Conservation (phyloP, 2,329 filamentous ascomycete genomes). For the Fusarium sp. region DNA sequence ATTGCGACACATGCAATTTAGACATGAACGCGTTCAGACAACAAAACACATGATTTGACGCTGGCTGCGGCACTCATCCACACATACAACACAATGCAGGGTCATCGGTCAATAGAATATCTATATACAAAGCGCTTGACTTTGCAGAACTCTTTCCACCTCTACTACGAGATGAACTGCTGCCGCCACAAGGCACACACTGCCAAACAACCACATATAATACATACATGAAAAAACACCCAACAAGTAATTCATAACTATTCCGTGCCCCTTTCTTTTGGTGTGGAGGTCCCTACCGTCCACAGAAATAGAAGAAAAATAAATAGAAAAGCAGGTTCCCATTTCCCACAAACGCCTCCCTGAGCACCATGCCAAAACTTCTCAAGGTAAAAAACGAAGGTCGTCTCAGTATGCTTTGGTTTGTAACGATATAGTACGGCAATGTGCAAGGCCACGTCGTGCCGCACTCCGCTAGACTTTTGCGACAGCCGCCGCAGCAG, state of each 20-base stretch:
- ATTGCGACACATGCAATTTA: neutral
- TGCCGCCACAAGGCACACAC: slow-evolving; percentile 44
- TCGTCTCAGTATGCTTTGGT: slow-evolving; percentile 45
- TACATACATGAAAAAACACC: slow-evolving; percentile 41
- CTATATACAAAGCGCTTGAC: slow-evolving; percentile 41
- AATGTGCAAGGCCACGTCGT: neutral
- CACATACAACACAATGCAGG: neutral
- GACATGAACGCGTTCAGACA: slow-evolving; percentile 1
- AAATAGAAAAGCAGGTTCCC: slow-evolving; percentile 38
- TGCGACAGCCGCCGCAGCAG: slow-evolving; percentile 36
- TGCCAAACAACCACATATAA: slow-evolving; percentile 46
- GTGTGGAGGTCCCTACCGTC: slow-evolving; percentile 50
- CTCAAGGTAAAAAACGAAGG: slow-evolving; percentile 39
- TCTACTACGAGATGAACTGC: slow-evolving; percentile 15
- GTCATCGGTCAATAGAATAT: slow-evolving; percentile 27
- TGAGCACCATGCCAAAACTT: slow-evolving; percentile 48
- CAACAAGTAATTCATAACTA: slow-evolving; percentile 43
- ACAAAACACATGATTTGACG: neutral
- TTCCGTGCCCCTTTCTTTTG: slow-evolving; percentile 51
- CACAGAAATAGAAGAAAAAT: slow-evolving; percentile 36
- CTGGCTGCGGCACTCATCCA: neutral
- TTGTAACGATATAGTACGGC: slow-evolving; percentile 34
- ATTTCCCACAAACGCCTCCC: slow-evolving; percentile 48
- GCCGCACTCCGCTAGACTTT: slow-evolving; percentile 38
- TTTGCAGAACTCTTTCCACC: slow-evolving; percentile 30